These are phyloP conservation scores for Biscogniauxia marginata DNA, from an alignment of 2,329 filamentous ascomycete genomes.

Conservation along the genomic window DNA sequence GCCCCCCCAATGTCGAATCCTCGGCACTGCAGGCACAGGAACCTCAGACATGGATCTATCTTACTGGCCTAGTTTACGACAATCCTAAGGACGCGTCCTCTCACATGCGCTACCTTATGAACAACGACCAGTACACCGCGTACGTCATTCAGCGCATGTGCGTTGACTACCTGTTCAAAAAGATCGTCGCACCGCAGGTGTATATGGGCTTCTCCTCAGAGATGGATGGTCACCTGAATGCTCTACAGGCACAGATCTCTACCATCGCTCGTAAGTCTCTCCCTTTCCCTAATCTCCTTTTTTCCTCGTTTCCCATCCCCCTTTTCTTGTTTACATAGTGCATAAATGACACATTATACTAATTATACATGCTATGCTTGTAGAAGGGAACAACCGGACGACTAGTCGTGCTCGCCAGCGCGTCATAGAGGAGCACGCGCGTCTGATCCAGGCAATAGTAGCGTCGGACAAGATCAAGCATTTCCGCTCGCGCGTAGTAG, in stretches of 20 bases:
- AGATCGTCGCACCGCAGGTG: constrained; percentile 26
- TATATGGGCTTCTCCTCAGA: constrained; percentile 29
- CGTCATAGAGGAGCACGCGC: constrained; percentile 32
- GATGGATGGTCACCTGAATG: constrained; percentile 28
- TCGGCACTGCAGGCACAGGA: constrained; percentile 18
- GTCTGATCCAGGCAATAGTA: constrained; percentile 24
- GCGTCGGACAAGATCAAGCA: constrained; percentile 1
- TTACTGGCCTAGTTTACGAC: constrained; percentile 24
- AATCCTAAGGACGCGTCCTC: constrained; percentile 18
- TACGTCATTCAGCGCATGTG: constrained; percentile 30
- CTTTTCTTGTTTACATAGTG: background rate
- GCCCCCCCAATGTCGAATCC: constrained; percentile 16
- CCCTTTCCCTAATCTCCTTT: background rate
- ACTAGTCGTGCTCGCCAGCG: constrained; percentile 23
- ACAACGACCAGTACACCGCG: constrained; percentile 17
- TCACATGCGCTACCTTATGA: constrained; percentile 27
- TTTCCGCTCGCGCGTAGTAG: constrained; percentile 22
- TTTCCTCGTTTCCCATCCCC: background rate
- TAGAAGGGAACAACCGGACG: constrained; percentile 5
- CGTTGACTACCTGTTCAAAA: constrained; percentile 31
- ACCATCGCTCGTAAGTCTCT: constrained; percentile 15
- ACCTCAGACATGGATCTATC: constrained; percentile 27
- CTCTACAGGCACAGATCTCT: constrained; percentile 26
- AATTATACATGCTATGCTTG: background rate
- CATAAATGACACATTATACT: constrained; percentile 1